Evolutionary conservation across 2,329 filamentous ascomycete genomes (phyloP), one percentile per base, ranked within the genome.

Genomic region (Xylogone sp.): DNA sequence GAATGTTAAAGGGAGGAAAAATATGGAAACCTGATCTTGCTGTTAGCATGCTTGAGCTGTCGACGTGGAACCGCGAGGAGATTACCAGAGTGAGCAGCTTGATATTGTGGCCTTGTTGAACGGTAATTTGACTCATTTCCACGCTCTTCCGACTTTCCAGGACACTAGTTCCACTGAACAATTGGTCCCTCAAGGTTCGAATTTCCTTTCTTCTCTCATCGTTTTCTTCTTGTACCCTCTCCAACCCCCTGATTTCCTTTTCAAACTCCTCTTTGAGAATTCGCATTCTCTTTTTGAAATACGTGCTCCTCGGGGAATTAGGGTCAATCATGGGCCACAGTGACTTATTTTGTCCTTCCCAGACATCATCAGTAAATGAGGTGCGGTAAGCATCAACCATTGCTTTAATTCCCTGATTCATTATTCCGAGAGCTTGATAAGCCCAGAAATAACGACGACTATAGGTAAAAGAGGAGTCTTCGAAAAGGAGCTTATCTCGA

Each of bases 361-460:
- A 84, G 39, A 84, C 79, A 6, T 79, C 75, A 4, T 78, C 74
- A 1, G 74, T 80, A 60, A 84, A 84, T 2, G 75, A 80, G 49
- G 81, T 75, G 49, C 75, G 68, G 59, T 81, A 84, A 9, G 78
- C 72, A 45, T 78, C 70, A 9, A 81, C 70, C 72, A 83, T 83
- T 24, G 76, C 71, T 56, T 79, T 77, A 61, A 84, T 81, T 54
- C 75, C 75, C 46, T 80, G 77, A 58, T 82, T 83, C 58, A 84
- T 76, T 29, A 80, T 77, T 31, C 78, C 79, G 3, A 83, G 73
- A 2, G 80, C 81, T 64, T 83, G 81, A 59, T 77, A 82, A 1
- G 79, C 80, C 75, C 81, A 84, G 60, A 84, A 84, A 59, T 84
- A 84, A 16, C 81, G 74, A 0, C 79, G 71, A 16, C 79, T 82